Evolutionary conservation across 371 early-diverging fungal species (phyloP), one percentile per base, ranked within the genome.

Genomic region (Conidiobolus incongruus): DNA sequence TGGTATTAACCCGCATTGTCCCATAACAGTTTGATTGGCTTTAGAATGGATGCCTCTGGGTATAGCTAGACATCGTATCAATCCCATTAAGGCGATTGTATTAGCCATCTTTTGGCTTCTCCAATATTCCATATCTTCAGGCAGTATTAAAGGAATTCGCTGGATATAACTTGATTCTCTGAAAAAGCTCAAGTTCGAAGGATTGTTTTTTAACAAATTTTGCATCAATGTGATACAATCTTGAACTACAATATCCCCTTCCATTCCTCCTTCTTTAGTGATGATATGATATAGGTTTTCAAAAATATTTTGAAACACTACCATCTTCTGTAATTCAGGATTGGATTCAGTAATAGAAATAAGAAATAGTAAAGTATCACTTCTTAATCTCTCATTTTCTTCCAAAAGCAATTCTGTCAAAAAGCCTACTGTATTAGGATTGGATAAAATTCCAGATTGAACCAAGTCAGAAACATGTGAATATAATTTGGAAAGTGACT

Each of bases 221-320:
- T 81, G 76, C 38, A 85, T 78, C 39, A 96, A 62, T 34, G 82
- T 79, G 43, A 96, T 59, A 51, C 91, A 92, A 56, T 96, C 97
- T 51, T 93, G 87, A 7, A 92, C 92, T 49, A 93, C 72, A 48
- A 96, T 89, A 32, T 83, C 90, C 17, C 94, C 94, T 10, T 83
- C 77, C 23, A 85, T 72, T 12, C 83, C 90, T 32, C 86, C 92
- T 49, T 92, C 91, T n/a, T 84, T 86, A 36, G 71, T 59, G 48
- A 91, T 80, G 36, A 90, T 79, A 1, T 67, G 66, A 40, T 93
- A 60, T 24, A 92, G 55, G 15, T 78, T 68, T 48, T 94, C 95
- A 61, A 96, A 94, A 4, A 90, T 87, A 51, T 81, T 89, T 52
- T 94, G 90, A 56, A 96, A 96, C 3, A 93, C 92, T 36, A 94